These are phyloP conservation scores for Neurospora sp. DNA, from an alignment of 495 filamentous ascomycete species.

Conservation along the genomic window DNA sequence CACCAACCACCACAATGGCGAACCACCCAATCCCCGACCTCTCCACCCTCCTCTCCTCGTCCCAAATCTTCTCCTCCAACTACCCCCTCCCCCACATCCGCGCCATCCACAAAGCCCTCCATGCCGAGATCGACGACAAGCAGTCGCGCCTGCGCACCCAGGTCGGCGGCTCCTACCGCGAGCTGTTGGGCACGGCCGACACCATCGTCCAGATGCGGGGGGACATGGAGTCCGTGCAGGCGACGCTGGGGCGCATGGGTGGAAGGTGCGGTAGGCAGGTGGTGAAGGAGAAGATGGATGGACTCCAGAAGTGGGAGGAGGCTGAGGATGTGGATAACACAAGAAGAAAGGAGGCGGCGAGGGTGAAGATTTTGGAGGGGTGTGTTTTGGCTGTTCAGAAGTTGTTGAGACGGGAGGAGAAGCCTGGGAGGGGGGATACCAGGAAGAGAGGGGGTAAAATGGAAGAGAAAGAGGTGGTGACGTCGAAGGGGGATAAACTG, in stretches of 20 bases:
- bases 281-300: conserved; percentile 56
- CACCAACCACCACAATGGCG: conserved; percentile 14
- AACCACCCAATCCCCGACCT: conserved; percentile 23
- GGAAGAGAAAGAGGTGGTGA: not conserved
- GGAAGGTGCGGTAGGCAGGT: conserved; percentile 64
- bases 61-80: conserved; percentile 64
- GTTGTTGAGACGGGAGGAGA: conserved; percentile 33
- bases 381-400: conserved; percentile 27
- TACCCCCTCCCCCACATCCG: conserved; percentile 55
- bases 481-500: conserved; percentile 35
- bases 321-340: conserved; percentile 7
- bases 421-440: conserved; percentile 13
- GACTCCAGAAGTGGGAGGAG: conserved; percentile 27
- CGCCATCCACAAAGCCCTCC: conserved; percentile 45
- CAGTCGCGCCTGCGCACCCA: conserved; percentile 79
- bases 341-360: conserved; percentile 20
- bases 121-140: conserved; percentile 58
- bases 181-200: conserved; percentile 86
- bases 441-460: conserved; percentile 19
- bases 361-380: conserved; percentile 31
- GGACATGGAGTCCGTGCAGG: conserved; percentile 65
- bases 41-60: conserved; percentile 49
- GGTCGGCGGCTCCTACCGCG: conserved; percentile 89
- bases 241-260: conserved; percentile 59
- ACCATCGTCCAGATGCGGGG: conserved; percentile 80